phyloP scores from a whole-genome alignment of 768 basidiomycete genomes.

The Calvatia gigantea region DNA sequence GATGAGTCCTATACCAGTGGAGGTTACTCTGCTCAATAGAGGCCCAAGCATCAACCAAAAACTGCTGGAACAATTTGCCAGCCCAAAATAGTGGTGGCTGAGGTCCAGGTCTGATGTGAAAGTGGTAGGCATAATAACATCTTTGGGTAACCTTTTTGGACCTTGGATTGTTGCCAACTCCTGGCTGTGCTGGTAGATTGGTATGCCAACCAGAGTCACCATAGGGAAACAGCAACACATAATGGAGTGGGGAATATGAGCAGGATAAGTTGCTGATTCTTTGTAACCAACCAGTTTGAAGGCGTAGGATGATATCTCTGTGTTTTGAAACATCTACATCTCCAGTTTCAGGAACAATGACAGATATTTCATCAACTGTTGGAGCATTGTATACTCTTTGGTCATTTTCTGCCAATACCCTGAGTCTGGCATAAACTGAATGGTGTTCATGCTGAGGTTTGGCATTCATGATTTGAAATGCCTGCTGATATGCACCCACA shows the following conservation, averaged over 20 bases:
- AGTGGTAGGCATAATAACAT: background rate
- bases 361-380: slow-evolving; percentile 32
- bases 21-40: slow-evolving; percentile 37
- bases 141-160: background rate
- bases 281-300: slow-evolving; percentile 19
- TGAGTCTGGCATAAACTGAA: slow-evolving; percentile 10
- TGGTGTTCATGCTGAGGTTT: background rate
- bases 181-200: slow-evolving; percentile 26
- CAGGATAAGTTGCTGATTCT: slow-evolving; percentile 31
- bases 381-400: slow-evolving; percentile 40
- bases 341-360: slow-evolving; percentile 34
- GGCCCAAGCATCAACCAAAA: slow-evolving; percentile 43
- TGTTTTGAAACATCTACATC: slow-evolving; percentile 8
- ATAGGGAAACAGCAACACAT: slow-evolving; percentile 40
- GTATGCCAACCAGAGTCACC: slow-evolving; percentile 43
- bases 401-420: slow-evolving; percentile 22
- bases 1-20: slow-evolving; percentile 30
- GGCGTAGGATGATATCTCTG: slow-evolving; percentile 32
- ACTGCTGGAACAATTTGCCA: slow-evolving; percentile 41
- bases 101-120: slow-evolving; percentile 8
- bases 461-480: slow-evolving; percentile 6
- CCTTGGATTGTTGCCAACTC: slow-evolving; percentile 31
- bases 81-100: slow-evolving; percentile 28
- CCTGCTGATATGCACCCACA: slow-evolving; percentile 14
- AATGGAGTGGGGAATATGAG: slow-evolving; percentile 35